phyloP scores from a whole-genome alignment of 2,329 filamentous ascomycete species.

The Raffaelea ambrosiae region DNA sequence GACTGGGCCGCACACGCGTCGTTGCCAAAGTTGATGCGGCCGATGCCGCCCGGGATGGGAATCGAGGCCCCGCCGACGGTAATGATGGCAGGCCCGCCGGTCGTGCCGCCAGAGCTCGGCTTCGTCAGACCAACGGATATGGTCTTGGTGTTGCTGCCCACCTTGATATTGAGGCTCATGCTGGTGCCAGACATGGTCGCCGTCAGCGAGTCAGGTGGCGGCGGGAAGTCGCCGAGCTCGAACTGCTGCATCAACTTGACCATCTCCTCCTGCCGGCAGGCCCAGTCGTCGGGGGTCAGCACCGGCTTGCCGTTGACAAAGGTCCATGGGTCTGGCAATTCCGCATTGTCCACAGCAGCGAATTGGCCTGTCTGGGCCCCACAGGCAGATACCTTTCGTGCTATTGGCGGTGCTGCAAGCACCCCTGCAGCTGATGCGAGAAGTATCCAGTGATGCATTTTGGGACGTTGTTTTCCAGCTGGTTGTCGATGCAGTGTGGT shows the following conservation, averaged over 20 bases:
- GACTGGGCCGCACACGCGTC: conserved; percentile 42
- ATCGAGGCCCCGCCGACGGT: conserved; percentile 41
- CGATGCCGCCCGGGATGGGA: conserved; percentile 42
- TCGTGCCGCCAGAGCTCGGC: conserved; percentile 31
- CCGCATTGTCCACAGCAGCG: conserved; percentile 19
- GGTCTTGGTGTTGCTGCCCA: conserved; percentile 28
- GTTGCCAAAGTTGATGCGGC: conserved; percentile 47
- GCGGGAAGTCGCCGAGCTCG: conserved; percentile 35
- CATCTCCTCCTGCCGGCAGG: conserved; percentile 36
- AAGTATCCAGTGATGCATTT: too few relatives aligned
- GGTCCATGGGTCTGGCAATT: conserved; percentile 36
- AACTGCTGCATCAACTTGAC: conserved; percentile 33
- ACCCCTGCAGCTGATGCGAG: neutral
- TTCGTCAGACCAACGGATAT: conserved; percentile 31
- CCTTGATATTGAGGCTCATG: conserved; percentile 14
- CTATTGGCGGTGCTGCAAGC: neutral
- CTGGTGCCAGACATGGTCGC: conserved; percentile 21
- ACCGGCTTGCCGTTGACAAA: conserved; percentile 31
- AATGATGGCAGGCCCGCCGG: conserved; percentile 41
- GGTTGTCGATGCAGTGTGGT: too few relatives aligned
- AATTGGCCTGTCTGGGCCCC: conserved; percentile 13
- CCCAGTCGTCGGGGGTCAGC: conserved; percentile 30
- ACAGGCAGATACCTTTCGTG: neutral
- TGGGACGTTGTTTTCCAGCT: too few relatives aligned
- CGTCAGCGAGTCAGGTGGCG: conserved; percentile 31